Base-by-base conservation (phyloP, 805 yeast genomes). In the Candida ficus region DNA sequence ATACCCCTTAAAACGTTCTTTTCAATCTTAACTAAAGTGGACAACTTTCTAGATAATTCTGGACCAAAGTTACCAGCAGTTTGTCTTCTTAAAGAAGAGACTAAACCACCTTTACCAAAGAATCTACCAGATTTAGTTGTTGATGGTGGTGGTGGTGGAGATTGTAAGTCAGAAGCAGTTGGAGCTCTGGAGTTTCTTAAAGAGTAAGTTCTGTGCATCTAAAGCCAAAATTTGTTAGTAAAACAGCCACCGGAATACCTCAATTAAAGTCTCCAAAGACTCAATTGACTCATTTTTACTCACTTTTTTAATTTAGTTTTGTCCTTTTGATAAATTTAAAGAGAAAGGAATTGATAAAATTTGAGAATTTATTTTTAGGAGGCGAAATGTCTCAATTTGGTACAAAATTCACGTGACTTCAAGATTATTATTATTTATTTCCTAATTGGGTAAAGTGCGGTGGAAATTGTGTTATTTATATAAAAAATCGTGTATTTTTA, bases 131-230 rank as follows among this genome's bases (percentile, higher is more conserved):
- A 57, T 71, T 88, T 88, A 58, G 97, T 84, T 40, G 95, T 71
- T 25, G 96, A 80, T 31, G 95, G 82, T 50, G 97, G 98, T 35
- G 98, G 98, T 41, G 95, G 91, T 26, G 98, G 97, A 37, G 85
- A 76, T 63, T 83, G 90, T 67, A 91, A 68, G 69, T 91, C 96
- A 52, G 96, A 78, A 45, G 98, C 98, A 43, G 99, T 90, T 47
- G 99, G 99, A 29, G 97, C 98, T 68, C 96, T 85, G 42, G 83
- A 66, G 56, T 89, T 81, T 78, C 99, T 89, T 68, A 91, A 75
- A 27, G 99, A 91, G 70, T 93, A 93, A 37, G 99, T 91, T 82
- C 97, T 85, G 76, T 91, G 97, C 99, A 93, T 93, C 26, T 29
- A 7, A 19, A 6, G 14, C 7, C 14, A n/a, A n/a, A n/a, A n/a